Evolutionary conservation across 176 grass and related monocot species (phyloP).

Genomic region (Thinopyrum elongatum): DNA sequence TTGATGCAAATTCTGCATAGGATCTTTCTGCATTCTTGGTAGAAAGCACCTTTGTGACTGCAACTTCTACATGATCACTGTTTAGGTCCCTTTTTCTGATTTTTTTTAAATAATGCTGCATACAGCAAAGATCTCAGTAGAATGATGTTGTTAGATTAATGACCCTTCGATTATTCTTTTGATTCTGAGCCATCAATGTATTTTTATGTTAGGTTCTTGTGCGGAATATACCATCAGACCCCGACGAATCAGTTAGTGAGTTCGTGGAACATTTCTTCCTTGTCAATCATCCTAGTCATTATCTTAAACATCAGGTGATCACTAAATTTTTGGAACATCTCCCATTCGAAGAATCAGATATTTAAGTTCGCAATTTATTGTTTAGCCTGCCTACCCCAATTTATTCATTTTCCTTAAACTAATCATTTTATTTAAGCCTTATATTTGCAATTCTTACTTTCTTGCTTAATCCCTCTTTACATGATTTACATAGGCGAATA

Average conservation of each 20-base stretch:
- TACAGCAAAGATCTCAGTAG: not conserved
- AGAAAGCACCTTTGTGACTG: not conserved
- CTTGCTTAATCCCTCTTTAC: not conserved
- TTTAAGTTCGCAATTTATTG: not conserved
- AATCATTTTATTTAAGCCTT: not conserved
- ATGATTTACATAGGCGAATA: not conserved
- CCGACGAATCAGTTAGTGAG: constrained; percentile 89
- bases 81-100: not conserved
- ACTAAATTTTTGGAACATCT: not conserved
- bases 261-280: constrained; percentile 97
- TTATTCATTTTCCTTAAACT: not conserved
- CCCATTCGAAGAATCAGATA: not conserved
- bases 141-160: not conserved
- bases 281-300: constrained; percentile 91
- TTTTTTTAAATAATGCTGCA: not conserved
- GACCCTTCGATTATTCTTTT: not conserved
- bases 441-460: not conserved
- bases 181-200: not conserved
- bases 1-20: not conserved
- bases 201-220: constrained; percentile 79
- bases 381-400: not conserved
- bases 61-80: not conserved
- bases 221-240: constrained; percentile 80
- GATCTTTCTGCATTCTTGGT: not conserved
- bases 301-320: constrained; percentile 78